Conservation (phyloP, 1,139 yeast genomes). For the Candida tropicalis region DNA sequence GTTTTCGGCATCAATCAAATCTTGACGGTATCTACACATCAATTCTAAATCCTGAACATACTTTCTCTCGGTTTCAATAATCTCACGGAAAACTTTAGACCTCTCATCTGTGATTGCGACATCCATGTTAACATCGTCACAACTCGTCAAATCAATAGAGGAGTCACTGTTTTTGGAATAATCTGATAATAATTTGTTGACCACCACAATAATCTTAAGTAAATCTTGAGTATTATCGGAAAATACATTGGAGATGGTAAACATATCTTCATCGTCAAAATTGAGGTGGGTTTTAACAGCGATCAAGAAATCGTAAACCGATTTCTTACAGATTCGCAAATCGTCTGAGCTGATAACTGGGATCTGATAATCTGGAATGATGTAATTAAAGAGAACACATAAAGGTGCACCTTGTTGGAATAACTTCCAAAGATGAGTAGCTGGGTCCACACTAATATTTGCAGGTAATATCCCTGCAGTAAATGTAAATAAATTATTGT, state of each 20-base stretch:
- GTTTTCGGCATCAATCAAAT: constrained; percentile 63
- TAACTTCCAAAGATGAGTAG: constrained; percentile 84
- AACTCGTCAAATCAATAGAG: constrained; percentile 3
- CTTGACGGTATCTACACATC: constrained; percentile 66
- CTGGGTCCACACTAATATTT: constrained; percentile 81
- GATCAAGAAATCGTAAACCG: constrained; percentile 85
- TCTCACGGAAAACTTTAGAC: constrained; percentile 80
- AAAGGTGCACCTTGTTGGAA: constrained; percentile 93
- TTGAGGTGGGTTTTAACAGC: constrained; percentile 82
- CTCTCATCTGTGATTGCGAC: constrained; percentile 52
- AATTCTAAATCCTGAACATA: constrained; percentile 89
- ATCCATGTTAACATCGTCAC: constrained; percentile 23
- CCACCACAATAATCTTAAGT: constrained; percentile 69
- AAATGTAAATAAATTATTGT: constrained; percentile 54
- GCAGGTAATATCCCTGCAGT: constrained; percentile 80
- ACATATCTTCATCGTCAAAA: constrained; percentile 72
- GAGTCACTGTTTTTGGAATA: not conserved
- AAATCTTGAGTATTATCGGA: constrained; percentile 81
- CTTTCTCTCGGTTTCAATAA: constrained; percentile 87
- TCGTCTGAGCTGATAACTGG: constrained; percentile 73
- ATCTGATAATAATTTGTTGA: constrained; percentile 50
- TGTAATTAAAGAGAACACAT: constrained; percentile 76
- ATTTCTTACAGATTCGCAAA: constrained; percentile 80
- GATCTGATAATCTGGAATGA: constrained; percentile 44
- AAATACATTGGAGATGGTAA: constrained; percentile 89